These are phyloP conservation scores for Lathyrus oleraceus DNA, from an alignment of 306 rosid species.

Conservation along the genomic window DNA sequence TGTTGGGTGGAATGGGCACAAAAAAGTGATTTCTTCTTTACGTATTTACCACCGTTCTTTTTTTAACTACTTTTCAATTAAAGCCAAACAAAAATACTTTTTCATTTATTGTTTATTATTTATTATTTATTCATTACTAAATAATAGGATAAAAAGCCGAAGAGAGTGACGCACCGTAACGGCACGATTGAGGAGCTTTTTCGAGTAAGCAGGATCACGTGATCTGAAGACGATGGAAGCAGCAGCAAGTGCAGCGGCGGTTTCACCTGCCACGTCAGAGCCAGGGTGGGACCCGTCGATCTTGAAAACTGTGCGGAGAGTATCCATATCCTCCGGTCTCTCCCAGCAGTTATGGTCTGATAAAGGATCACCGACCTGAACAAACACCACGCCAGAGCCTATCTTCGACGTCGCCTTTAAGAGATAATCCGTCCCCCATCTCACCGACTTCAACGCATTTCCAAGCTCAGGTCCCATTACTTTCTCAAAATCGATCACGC, in stretches of 20 bases:
- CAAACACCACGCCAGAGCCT: slow-evolving; percentile 69
- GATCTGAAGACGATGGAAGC: slow-evolving; percentile 98
- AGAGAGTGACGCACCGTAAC: slow-evolving; percentile 67
- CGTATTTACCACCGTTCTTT: slow-evolving; percentile 17
- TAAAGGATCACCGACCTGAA: slow-evolving; percentile 82
- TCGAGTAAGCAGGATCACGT: slow-evolving; percentile 86
- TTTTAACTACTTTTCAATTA: not conserved
- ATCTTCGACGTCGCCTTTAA: slow-evolving; percentile 72
- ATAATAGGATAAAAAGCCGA: not conserved
- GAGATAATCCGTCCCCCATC: slow-evolving; percentile 86
- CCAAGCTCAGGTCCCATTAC: slow-evolving; percentile 79
- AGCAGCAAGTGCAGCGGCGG: slow-evolving; percentile 97
- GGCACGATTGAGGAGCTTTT: slow-evolving; percentile 87
- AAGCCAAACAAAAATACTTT: not conserved
- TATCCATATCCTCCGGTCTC: slow-evolving; percentile 98
- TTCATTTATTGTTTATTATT: not conserved
- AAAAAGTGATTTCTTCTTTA: slow-evolving; percentile 22
- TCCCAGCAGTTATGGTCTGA: slow-evolving; percentile 99
- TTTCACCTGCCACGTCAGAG: slow-evolving; percentile 96
- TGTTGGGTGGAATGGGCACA: slow-evolving; percentile 25
- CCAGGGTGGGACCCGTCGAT: slow-evolving; percentile 83
- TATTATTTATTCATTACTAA: not conserved
- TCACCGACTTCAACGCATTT: slow-evolving; percentile 66
- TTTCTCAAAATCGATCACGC: slow-evolving; percentile 81
- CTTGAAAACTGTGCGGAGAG: slow-evolving; percentile 71